These are phyloP conservation scores for Psilocybe sp. DNA, from an alignment of 768 basidiomycete species.

Conservation along the genomic window DNA sequence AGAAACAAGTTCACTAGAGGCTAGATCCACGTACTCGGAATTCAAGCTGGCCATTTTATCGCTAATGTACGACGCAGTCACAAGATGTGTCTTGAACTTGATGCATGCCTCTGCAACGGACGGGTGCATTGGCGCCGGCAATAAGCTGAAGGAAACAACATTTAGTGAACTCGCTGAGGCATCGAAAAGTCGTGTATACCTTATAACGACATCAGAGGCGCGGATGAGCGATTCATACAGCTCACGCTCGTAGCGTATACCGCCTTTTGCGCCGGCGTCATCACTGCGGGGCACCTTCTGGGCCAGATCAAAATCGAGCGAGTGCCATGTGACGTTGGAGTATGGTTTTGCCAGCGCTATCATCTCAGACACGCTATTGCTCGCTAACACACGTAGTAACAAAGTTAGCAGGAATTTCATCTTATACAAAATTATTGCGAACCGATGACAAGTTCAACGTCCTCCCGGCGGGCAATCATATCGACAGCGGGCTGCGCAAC, in stretches of 20 bases:
- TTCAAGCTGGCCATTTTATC: conserved; percentile 70
- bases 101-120: conserved; percentile 74
- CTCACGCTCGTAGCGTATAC: no score
- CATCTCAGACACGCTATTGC: conserved; percentile 66
- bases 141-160: conserved; percentile 37
- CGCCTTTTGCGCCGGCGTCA: no score
- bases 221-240: no score
- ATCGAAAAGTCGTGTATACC: conserved; percentile 38
- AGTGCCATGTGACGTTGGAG: conserved; percentile 45
- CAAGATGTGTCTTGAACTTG: conserved; percentile 63
- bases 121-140: conserved; percentile 77
- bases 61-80: conserved; percentile 91
- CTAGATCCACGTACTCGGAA: conserved; percentile 40
- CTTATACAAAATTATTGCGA: conserved; percentile 23
- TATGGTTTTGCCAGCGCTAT: conserved; percentile 42
- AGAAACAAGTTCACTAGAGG: not conserved
- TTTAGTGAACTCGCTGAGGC: not conserved
- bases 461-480: conserved; percentile 57
- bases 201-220: conserved; percentile 70
- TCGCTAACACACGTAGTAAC: conserved; percentile 46
- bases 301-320: no score
- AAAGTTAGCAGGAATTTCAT: not conserved
- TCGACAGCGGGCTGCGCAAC: conserved; percentile 88
- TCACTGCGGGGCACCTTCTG: no score
- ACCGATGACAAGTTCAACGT: conserved; percentile 79